A percentile compares a stretch with the other conserved stretches of the same genome.
Evolutionary conservation across 176 grass and related monocot genomes (phyloP).

Genomic region (Tillandsia leiboldiana): DNA sequence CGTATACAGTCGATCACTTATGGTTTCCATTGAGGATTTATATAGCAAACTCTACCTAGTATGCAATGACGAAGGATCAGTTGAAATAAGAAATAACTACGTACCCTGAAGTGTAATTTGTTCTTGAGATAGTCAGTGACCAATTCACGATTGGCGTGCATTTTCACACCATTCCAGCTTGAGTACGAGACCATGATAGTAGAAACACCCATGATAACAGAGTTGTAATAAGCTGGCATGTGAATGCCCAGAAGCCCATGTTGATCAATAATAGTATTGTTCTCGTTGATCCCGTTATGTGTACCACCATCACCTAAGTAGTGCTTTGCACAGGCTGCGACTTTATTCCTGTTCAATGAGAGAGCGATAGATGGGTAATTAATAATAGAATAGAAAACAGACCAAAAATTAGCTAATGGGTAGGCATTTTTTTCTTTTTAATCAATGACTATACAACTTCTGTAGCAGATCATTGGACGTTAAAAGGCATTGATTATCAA

Average conservation of each 20-base stretch:
- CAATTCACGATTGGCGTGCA: slow-evolving; percentile 80
- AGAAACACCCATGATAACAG: slow-evolving; percentile 78
- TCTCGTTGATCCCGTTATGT: slow-evolving; percentile 89
- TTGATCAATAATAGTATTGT: slow-evolving; percentile 67
- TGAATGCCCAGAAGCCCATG: slow-evolving; percentile 76
- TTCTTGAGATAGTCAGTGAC: slow-evolving; percentile 81
- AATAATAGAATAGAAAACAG: background rate
- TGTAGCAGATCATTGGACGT: background rate
- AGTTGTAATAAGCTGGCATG: slow-evolving; percentile 89
- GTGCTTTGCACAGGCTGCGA: slow-evolving; percentile 93
- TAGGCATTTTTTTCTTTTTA: background rate
- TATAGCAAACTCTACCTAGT: too few species aligned
- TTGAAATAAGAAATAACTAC: slow-evolving; percentile 8
- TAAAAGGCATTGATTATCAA: background rate
- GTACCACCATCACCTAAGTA: slow-evolving; percentile 95
- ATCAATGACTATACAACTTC: background rate
- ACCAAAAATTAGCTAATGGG: background rate
- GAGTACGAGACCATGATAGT: slow-evolving; percentile 98
- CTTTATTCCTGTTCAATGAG: slow-evolving; percentile 61
- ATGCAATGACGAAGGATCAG: background rate
- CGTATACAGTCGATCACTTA: too few species aligned
- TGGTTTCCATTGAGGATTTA: too few species aligned
- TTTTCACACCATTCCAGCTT: slow-evolving; percentile 89
- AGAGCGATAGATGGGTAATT: background rate
- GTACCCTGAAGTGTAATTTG: slow-evolving; percentile 70